phyloP scores from a whole-genome alignment of 495 filamentous ascomycete species.

The Tuber microsphaerosporum region DNA sequence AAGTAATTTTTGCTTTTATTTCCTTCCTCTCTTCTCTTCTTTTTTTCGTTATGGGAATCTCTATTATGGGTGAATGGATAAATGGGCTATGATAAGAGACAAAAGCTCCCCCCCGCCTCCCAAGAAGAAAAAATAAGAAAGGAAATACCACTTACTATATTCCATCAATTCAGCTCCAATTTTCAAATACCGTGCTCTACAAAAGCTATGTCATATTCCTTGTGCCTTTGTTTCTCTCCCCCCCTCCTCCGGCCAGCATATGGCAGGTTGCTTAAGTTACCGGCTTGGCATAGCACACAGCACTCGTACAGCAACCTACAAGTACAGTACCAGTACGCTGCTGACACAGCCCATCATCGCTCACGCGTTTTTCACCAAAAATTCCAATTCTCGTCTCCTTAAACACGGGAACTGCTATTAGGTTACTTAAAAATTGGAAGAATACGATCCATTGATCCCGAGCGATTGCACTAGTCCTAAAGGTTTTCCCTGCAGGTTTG shows the following conservation, averaged over 20 bases:
- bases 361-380: background rate
- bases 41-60: background rate
- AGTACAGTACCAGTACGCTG: too few relatives aligned
- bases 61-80: background rate
- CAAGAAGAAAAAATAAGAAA: too few relatives aligned
- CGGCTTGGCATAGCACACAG: background rate
- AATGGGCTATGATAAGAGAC: background rate
- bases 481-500: background rate
- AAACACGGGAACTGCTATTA: background rate
- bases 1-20: background rate
- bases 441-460: background rate
- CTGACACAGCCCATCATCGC: too few relatives aligned
- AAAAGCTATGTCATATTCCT: background rate
- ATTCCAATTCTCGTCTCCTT: background rate
- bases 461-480: background rate
- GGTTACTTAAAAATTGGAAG: background rate
- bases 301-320: too few relatives aligned
- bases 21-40: background rate
- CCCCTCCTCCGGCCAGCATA: background rate
- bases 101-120: background rate
- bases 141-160: background rate
- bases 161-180: background rate
- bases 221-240: background rate
- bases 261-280: background rate
- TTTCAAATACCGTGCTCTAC: background rate